Base-by-base conservation (phyloP, 2,329 filamentous ascomycete species). In the Penicillium sp. region DNA sequence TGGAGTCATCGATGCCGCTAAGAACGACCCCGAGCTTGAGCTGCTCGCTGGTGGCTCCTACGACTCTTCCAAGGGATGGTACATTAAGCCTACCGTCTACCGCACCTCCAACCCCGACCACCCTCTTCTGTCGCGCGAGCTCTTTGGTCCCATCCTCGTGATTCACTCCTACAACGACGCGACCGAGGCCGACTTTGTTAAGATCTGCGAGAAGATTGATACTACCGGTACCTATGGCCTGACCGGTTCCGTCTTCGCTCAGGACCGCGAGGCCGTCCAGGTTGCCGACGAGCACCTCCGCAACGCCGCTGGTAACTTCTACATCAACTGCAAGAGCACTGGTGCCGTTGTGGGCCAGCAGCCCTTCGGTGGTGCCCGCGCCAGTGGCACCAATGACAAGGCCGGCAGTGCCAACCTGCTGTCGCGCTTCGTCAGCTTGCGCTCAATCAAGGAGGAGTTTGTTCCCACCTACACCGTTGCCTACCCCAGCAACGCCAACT, bases 61-160 rank as follows among this genome's bases (percentile, higher is more conserved):
- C 70, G 88, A 94, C 71, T 83, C 83, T 49, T 86, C 82, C 61
- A 86, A 86, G 74, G 90, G 90, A 57, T 95, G 87, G 80, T 95
- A 84, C 76, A 84, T 95, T 68, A 81, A 89, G 71, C 90, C 90
- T 6, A 95, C 90, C 57, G 81, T 95, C 67, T 95, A 93, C 79
- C 75, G 80, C 57, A 88, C 89, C 46, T 84, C 79, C 46, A 87
- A 89, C 75, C 85, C 89, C 0, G 75, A 81, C 56, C 90, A 95
- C 77, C 81, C 82, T 57, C 85, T 93, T 61, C 79, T 95, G 45
- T 84, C 80, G 46, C 87, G 84, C 34, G 90, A 95, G 73, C 84
- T 95, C 56, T 95, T 95, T 71, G 90, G 90, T 2, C 90, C 90
- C 29, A 75, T 95, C 52, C 77, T 94, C 39, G 83, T 84, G 29